Evolutionary conservation across 352 stramenopile genomes (phyloP).

Genomic region (Paralagenidium karlingii): DNA sequence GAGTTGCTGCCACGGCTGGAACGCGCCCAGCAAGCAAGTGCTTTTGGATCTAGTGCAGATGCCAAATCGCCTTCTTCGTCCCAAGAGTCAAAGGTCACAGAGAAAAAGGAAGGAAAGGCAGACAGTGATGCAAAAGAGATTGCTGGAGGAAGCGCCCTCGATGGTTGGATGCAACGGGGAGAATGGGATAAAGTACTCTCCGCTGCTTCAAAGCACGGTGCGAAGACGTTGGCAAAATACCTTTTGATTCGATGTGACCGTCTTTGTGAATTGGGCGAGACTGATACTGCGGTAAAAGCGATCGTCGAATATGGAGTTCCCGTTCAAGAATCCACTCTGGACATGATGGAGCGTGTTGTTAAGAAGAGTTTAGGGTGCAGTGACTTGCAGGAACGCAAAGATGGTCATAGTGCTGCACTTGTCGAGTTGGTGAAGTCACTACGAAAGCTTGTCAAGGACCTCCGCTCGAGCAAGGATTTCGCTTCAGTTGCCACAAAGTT

Average conservation of each 20-base stretch:
- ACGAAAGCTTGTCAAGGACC: conserved; percentile 57
- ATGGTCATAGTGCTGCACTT: conserved; percentile 27
- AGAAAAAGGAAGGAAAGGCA: conserved; percentile 46
- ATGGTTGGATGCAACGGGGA: conserved; percentile 86
- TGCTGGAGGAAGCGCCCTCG: conserved; percentile 39
- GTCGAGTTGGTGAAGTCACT: conserved; percentile 56
- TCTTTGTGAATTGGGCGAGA: conserved; percentile 61
- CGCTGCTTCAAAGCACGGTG: conserved; percentile 63
- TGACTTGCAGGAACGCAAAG: conserved; percentile 24
- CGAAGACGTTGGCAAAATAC: conserved; percentile 76
- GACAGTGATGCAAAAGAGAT: conserved; percentile 15
- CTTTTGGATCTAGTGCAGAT: conserved; percentile 27
- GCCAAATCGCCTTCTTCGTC: conserved; percentile 11
- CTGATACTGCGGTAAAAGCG: conserved; percentile 61
- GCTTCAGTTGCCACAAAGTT: conserved; percentile 42
- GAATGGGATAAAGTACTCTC: conserved; percentile 91
- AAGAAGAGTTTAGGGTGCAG: conserved; percentile 33
- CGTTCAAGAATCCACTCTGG: conserved; percentile 32
- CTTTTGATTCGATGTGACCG: conserved; percentile 58
- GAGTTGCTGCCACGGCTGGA: conserved; percentile 71
- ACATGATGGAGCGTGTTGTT: conserved; percentile 41
- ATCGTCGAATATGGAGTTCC: conserved; percentile 71
- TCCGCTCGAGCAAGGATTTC: conserved; percentile 45
- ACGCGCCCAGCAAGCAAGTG: conserved; percentile 68
- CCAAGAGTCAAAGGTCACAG: conserved; percentile 40